Evolutionary conservation across 345 rosid species (phyloP), one percentile per base, ranked within the genome.

Genomic region (Triadica sebifera): DNA sequence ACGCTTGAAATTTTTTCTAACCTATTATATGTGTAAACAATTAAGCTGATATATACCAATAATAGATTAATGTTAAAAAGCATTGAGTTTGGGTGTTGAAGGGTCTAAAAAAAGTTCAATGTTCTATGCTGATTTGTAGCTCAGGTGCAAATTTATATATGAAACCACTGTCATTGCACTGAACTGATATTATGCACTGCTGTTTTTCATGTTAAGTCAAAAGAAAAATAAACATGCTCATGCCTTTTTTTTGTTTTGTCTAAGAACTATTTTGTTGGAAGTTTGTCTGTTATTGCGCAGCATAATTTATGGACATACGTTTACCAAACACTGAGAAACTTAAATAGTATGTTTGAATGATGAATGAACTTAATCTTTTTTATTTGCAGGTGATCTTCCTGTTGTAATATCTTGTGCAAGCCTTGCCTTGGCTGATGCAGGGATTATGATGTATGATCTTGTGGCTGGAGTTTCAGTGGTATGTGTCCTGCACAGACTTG

Each of bases 381-480:
- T 34, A 7, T 39, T 59, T 60, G 67, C 80, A 95, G 97, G 99
- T 83, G 99, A 95, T 86, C 90, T 95, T 71, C 90, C 98, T 47
- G 94, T 89, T 61, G 85, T 91, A 49, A 84, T 90, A 81, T 91
- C 97, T 49, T 95, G 99, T 80, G 97, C 98, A 71, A 90, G 98
- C 86, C 96, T 95, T 78, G 98, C 98, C 82, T 77, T 93, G 74
- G 99, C 98, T 29, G 98, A 93, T 86, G 96, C 97, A 1, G 96
- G 99, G 67, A 93, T 93, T 75, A 89, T 90, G 98, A 89, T 95
- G 91, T 87, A 88, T 86, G 99, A 95, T 81, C 96, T 93, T 29
- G 89, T 95, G 74, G 85, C 96, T 64, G 90, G 97, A 65, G 96
- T 90, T 79, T 91, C 98, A 74, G 90, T 93, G 96, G 98, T 91